Percentiles rank a stretch among this genome's conserved stretches.
These are phyloP conservation scores for Neonothopanus nambi DNA, from an alignment of 1,284 basidiomycete species.

Conservation along the genomic window DNA sequence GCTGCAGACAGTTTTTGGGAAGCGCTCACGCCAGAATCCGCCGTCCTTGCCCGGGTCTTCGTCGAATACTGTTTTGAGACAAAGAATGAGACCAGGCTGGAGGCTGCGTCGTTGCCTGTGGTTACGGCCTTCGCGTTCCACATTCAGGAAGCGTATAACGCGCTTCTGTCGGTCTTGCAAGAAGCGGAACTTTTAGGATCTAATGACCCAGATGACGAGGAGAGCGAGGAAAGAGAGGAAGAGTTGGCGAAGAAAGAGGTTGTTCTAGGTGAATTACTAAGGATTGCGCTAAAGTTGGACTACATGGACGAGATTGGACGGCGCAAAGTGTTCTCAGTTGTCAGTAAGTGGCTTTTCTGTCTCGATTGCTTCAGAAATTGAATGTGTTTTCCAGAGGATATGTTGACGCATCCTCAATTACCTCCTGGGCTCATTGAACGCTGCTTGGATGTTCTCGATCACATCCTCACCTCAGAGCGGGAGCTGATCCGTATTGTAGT, in stretches of 20 bases:
- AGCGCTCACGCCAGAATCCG: constrained; percentile 76
- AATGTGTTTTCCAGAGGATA: constrained; percentile 56
- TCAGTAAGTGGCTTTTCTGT: constrained; percentile 55
- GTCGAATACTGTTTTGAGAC: constrained; percentile 74
- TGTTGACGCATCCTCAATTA: constrained; percentile 82
- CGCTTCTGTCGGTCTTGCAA: constrained; percentile 54
- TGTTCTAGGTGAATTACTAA: constrained; percentile 80
- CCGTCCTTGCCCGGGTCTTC: constrained; percentile 84
- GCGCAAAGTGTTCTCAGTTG: constrained; percentile 87
- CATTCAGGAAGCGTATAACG: constrained; percentile 81
- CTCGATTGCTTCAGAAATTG: not conserved
- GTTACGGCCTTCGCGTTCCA: constrained; percentile 89
- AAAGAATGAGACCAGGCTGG: constrained; percentile 68
- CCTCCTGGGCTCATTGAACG: constrained; percentile 79
- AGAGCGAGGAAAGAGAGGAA: constrained; percentile 52
- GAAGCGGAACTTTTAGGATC: constrained; percentile 42
- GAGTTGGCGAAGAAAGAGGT: constrained; percentile 68
- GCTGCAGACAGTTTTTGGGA: constrained; percentile 74
- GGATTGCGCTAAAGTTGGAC: constrained; percentile 83
- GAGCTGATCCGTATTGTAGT: constrained; percentile 95
- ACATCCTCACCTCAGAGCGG: constrained; percentile 82
- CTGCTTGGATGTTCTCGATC: constrained; percentile 86
- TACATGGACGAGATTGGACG: constrained; percentile 95
- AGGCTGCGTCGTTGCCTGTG: constrained; percentile 75
- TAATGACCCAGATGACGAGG: constrained; percentile 42